These are phyloP conservation scores for Neonectria punicea DNA, from an alignment of 2,329 filamentous ascomycete species.

Conservation along the genomic window DNA sequence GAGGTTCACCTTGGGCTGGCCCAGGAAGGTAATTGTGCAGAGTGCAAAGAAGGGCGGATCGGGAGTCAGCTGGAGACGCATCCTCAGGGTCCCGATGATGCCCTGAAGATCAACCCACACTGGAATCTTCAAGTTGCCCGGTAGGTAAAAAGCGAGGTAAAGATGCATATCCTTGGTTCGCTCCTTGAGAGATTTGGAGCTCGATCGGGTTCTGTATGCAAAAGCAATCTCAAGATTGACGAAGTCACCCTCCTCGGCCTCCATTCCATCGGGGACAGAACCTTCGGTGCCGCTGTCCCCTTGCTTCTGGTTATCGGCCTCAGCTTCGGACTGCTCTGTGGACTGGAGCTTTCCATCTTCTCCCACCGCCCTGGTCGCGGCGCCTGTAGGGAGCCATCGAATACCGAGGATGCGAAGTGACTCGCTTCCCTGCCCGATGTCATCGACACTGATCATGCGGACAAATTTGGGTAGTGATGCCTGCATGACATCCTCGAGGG, in stretches of 20 bases:
- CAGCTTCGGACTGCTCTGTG: conserved; percentile 50
- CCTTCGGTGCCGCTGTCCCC: conserved; percentile 50
- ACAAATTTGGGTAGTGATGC: conserved; percentile 75
- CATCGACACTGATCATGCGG: conserved; percentile 80
- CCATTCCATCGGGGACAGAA: conserved; percentile 67
- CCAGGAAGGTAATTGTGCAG: conserved; percentile 78
- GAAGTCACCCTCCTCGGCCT: conserved; percentile 81
- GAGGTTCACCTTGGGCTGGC: conserved; percentile 77
- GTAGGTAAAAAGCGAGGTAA: conserved; percentile 76
- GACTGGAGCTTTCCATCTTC: conserved; percentile 63
- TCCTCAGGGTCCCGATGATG: conserved; percentile 74
- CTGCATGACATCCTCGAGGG: conserved; percentile 83
- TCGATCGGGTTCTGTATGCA: conserved; percentile 74
- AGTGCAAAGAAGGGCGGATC: conserved; percentile 83
- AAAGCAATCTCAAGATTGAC: conserved; percentile 81
- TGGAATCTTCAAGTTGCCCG: conserved; percentile 63
- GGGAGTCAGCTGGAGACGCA: conserved; percentile 77
- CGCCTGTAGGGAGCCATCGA: conserved; percentile 77
- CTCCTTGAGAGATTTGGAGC: conserved; percentile 70
- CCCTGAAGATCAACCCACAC: conserved; percentile 82
- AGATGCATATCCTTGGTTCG: conserved; percentile 75
- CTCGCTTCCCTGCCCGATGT: conserved; percentile 80
- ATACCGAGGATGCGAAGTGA: conserved; percentile 76
- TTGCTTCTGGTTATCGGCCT: conserved; percentile 49
- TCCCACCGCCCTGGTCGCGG: conserved; percentile 70